A percentile compares a stretch with the other conserved stretches of the same genome.
Evolutionary conservation across 441 rosid genomes (phyloP).

Genomic region (Gossypium trilobum): DNA sequence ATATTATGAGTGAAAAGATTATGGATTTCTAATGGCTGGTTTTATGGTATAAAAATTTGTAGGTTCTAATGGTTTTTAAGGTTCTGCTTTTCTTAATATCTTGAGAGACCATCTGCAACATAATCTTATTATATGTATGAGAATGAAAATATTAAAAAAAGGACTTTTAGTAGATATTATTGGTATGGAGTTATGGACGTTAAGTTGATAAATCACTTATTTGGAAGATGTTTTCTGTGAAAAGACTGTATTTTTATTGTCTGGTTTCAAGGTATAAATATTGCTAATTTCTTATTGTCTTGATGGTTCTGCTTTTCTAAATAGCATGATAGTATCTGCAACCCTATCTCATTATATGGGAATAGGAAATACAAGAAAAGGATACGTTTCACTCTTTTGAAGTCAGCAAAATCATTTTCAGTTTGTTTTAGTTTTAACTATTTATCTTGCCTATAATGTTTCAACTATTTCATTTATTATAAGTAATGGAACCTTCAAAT

Average conservation of each 20-base stretch:
- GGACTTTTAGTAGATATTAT: neutral
- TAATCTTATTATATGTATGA: neutral
- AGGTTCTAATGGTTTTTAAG: neutral
- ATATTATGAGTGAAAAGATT: neutral
- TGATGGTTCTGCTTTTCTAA: no score
- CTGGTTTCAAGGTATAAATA: neutral
- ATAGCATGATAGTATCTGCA: neutral
- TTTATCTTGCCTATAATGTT: neutral
- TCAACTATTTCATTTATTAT: neutral
- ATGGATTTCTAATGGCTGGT: neutral
- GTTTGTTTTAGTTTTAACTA: neutral
- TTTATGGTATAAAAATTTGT: neutral
- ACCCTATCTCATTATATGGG: neutral
- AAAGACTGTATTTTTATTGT: neutral
- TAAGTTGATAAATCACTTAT: neutral
- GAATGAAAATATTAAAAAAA: neutral
- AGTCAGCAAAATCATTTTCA: no score
- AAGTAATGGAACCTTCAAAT: conserved; percentile 6
- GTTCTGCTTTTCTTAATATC: neutral
- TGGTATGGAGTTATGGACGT: neutral
- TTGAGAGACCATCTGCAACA: neutral
- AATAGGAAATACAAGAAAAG: neutral
- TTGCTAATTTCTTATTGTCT: no score
- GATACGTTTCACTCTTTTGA: neutral
- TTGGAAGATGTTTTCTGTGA: neutral